Evolutionary conservation across 371 early-diverging fungal genomes (phyloP).

Genomic region (Saksenaea vasiformis): DNA sequence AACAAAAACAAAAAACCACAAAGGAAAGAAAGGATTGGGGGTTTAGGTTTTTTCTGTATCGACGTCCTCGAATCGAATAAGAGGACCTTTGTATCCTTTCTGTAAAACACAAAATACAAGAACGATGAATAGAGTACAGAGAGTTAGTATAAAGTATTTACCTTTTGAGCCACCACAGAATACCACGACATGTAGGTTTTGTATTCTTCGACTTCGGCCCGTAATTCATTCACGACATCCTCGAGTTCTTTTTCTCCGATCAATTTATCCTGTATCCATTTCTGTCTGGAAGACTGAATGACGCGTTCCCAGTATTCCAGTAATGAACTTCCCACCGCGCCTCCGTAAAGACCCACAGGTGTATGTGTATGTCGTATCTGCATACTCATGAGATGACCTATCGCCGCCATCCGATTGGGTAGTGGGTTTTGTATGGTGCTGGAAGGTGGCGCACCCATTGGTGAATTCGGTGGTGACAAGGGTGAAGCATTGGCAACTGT

Average conservation of each 20-base stretch:
- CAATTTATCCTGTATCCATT: slow-evolving; percentile 37
- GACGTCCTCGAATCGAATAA: slow-evolving; percentile 38
- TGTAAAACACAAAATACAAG: slow-evolving; percentile 1
- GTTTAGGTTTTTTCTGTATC: background rate
- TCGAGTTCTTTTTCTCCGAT: slow-evolving; percentile 42
- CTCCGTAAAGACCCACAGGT: slow-evolving; percentile 42
- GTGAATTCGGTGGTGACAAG: slow-evolving; percentile 3
- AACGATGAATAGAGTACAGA: background rate
- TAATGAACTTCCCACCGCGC: slow-evolving; percentile 32
- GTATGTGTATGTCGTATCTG: slow-evolving; percentile 48
- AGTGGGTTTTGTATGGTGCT: slow-evolving; percentile 29
- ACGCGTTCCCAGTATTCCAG: slow-evolving; percentile 46
- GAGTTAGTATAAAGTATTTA: background rate
- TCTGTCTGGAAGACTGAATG: slow-evolving; percentile 25
- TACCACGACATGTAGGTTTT: slow-evolving; percentile 54
- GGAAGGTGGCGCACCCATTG: background rate
- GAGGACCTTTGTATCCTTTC: slow-evolving; percentile 44
- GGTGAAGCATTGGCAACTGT: slow-evolving; percentile 1
- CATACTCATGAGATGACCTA: slow-evolving; percentile 37
- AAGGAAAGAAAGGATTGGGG: background rate
- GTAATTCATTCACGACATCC: slow-evolving; percentile 23
- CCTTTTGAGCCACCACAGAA: slow-evolving; percentile 48
- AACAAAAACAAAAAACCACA: background rate
- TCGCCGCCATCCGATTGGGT: slow-evolving; percentile 43
- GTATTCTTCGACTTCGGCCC: slow-evolving; percentile 35